phyloP scores from a whole-genome alignment of 2,329 filamentous ascomycete genomes.

The Chalaropsis thielavioides region DNA sequence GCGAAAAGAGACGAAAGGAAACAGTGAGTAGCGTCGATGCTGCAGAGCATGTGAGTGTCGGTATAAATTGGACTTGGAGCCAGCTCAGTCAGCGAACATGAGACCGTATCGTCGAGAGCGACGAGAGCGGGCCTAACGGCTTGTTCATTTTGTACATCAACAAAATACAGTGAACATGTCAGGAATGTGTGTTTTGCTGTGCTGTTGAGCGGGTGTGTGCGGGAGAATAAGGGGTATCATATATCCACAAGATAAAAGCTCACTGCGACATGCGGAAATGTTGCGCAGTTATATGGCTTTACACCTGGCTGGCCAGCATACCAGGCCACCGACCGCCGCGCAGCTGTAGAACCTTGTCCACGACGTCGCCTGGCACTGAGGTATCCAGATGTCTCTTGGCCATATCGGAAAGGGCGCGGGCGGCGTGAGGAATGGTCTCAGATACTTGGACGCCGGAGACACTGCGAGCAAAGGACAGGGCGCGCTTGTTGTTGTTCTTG shows the following conservation, averaged over 20 bases:
- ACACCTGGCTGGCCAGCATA: constrained; percentile 1
- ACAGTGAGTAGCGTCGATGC: neutral
- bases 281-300: neutral
- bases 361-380: neutral
- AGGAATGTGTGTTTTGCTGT: neutral
- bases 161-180: neutral
- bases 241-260: neutral
- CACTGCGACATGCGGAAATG: neutral
- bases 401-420: constrained; percentile 1
- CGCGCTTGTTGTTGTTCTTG: constrained; percentile 23
- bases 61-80: neutral
- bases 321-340: constrained; percentile 12
- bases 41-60: neutral
- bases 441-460: constrained; percentile 3
- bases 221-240: neutral
- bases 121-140: too few species aligned
- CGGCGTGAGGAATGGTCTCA: constrained; percentile 4
- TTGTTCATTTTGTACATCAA: neutral
- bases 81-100: too few species aligned
- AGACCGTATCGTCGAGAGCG: neutral
- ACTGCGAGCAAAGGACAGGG: constrained; percentile 19
- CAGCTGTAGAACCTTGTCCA: constrained; percentile 5
- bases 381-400: constrained; percentile 12
- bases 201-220: neutral
- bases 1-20: neutral